A percentile compares a stretch with the other conserved stretches of the same genome.
These are phyloP conservation scores for Botrytis sinoallii DNA, from an alignment of 2,329 filamentous ascomycete species.

Conservation along the genomic window DNA sequence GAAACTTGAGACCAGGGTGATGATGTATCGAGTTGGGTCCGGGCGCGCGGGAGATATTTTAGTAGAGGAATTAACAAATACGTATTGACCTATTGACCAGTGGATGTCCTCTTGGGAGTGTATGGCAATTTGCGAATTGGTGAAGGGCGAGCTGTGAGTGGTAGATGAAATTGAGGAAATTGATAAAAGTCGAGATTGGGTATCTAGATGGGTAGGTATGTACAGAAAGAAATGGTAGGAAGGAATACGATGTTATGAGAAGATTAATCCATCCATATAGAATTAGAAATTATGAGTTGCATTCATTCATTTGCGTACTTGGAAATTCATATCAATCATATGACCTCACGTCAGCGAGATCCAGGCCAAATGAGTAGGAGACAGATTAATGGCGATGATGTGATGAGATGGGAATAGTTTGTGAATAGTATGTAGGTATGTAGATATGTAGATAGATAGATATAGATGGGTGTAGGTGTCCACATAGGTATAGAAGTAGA, in stretches of 20 bases:
- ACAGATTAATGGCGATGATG: not conserved
- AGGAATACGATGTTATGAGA: not conserved
- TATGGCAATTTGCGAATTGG: not conserved
- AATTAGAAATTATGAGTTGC: not conserved
- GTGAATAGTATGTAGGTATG: not conserved
- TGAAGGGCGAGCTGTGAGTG: not conserved
- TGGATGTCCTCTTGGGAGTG: not conserved
- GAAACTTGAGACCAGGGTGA: slow-evolving; percentile 15
- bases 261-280: not conserved
- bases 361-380: not conserved
- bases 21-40: slow-evolving; percentile 18
- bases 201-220: not conserved
- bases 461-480: too few relatives aligned
- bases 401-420: not conserved
- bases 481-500: too few relatives aligned
- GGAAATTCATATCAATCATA: not conserved
- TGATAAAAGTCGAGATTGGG: not conserved
- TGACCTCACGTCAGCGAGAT: slow-evolving; percentile 8
- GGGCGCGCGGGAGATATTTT: slow-evolving; percentile 8
- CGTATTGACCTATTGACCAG: too few relatives aligned
- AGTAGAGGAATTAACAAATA: not conserved
- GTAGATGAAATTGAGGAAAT: not conserved
- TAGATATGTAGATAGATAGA: too few relatives aligned
- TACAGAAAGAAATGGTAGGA: not conserved
- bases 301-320: not conserved